Evolutionary conservation across 2,329 filamentous ascomycete genomes (phyloP), one percentile per base, ranked within the genome.

Genomic region (Pseudocercospora fijiensis): DNA sequence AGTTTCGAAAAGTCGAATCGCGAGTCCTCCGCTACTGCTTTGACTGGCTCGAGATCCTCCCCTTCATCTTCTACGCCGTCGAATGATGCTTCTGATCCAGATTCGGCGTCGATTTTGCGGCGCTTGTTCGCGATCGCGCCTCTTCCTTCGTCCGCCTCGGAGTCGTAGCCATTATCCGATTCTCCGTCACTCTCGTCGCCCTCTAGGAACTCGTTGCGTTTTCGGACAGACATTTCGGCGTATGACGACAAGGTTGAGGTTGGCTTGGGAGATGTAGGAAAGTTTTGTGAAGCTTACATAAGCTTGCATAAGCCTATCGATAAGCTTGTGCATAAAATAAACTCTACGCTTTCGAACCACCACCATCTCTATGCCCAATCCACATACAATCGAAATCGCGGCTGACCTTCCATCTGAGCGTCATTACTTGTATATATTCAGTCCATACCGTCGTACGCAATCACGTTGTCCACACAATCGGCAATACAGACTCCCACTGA

Each of bases 191-290:
- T 78, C 27, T 78, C 77, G 24, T 77, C 77, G 20, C 76, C 76
- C n/a, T 82, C 80, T 62, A 93, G 84, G 71, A 89, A 93, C 58
- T 90, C 84, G 75, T 92, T 92, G 69, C 85, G 84, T 73, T 89
- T 91, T 73, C 88, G 85, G 45, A 85, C 81, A 1, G 87, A 28
- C 49, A 52, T 52, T 52, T 52, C n/a, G 24, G 10, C 1, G 9
- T 52, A 8, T 16, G 27, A 8, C 26, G 49, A 27, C 24, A 26
- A 3, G n/a, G 2, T 24, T 26, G 49, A n/a, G 13, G 2, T 37
- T 37, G 33, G 33, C 13, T 16, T n/a, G 13, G 13, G 4, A 37
- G 33, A 37, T n/a, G 45, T 2, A 49, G 45, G 22, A 49, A 49
- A 49, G 45, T 24, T 37, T 37, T 37, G 33, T 37, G 33, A n/a